A percentile compares a stretch with the other conserved stretches of the same genome.
phyloP scores from a whole-genome alignment of 2,329 filamentous ascomycete species.

The Cadophora luteo-olivacea region DNA sequence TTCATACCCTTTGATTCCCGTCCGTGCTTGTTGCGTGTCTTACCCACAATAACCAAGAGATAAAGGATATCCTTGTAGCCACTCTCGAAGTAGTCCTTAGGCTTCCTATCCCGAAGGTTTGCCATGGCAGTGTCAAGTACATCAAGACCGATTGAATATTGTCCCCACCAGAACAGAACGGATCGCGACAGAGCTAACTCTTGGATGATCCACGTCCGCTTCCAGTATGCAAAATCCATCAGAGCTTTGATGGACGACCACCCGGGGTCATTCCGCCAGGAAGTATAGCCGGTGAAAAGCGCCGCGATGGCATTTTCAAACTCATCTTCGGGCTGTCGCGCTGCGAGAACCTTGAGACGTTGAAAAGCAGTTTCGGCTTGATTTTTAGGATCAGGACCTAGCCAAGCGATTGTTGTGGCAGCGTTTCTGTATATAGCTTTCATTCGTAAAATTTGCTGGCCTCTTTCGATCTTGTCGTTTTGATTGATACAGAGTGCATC shows the following conservation, averaged over 20 bases:
- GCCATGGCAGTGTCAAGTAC: background rate
- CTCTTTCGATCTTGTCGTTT: constrained; percentile 21
- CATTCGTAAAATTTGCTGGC: constrained; percentile 22
- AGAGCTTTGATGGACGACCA: constrained; percentile 11
- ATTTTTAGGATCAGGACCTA: constrained; percentile 10
- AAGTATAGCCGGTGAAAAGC: background rate
- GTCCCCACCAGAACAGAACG: constrained; percentile 6
- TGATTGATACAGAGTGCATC: constrained; percentile 30
- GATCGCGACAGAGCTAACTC: constrained; percentile 7
- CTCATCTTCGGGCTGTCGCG: background rate
- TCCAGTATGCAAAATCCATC: constrained; percentile 14
- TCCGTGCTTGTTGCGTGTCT: background rate
- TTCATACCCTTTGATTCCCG: background rate
- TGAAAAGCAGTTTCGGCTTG: constrained; percentile 1
- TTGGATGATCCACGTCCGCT: constrained; percentile 18
- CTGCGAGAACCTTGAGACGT: background rate
- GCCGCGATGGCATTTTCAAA: background rate
- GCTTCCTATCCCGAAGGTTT: constrained; percentile 1
- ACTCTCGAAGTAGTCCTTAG: constrained; percentile 2
- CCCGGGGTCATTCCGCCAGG: constrained; percentile 1
- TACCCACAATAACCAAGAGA: constrained; percentile 8
- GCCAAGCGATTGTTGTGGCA: constrained; percentile 20
- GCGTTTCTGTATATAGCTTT: constrained; percentile 21
- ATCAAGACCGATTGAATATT: background rate
- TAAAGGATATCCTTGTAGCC: constrained; percentile 6